Conservation (phyloP, 2,329 filamentous ascomycete species). For the Neospermospora avenae region DNA sequence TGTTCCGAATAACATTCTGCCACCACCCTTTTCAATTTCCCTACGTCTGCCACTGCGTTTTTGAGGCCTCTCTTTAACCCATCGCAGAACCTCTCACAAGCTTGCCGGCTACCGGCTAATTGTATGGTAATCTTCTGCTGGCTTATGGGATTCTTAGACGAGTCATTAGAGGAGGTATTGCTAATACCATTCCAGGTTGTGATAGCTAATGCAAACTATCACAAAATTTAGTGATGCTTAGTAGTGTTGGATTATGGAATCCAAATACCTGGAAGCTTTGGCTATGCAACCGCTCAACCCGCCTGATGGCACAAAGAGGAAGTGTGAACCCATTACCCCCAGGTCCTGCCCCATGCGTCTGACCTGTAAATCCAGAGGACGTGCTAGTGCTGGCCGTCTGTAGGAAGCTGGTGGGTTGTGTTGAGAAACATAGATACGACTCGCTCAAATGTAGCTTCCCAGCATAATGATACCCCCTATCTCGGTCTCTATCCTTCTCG, state of each 20-base stretch:
- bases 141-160: constrained; percentile 37
- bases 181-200: constrained; percentile 87
- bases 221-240: constrained; percentile 23
- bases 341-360: constrained; percentile 88
- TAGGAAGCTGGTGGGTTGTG: constrained; percentile 82
- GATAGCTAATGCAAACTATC: constrained; percentile 81
- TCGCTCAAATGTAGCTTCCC: constrained; percentile 94
- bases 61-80: constrained; percentile 86
- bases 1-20: constrained; percentile 91
- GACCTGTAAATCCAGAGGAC: constrained; percentile 82
- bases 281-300: constrained; percentile 90
- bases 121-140: constrained; percentile 91
- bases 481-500: constrained; percentile 62
- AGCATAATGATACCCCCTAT: constrained; percentile 80
- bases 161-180: constrained; percentile 51
- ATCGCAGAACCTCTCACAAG: constrained; percentile 95
- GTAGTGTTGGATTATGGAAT: neutral
- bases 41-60: constrained; percentile 82
- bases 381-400: constrained; percentile 74
- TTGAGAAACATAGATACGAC: constrained; percentile 94
- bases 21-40: constrained; percentile 76
- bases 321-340: constrained; percentile 95
- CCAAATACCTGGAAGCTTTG: constrained; percentile 69
- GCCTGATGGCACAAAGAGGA: constrained; percentile 83
- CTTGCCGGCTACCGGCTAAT: constrained; percentile 80